Conservation (phyloP, 2,329 filamentous ascomycete species). For the Moelleriella libera region DNA sequence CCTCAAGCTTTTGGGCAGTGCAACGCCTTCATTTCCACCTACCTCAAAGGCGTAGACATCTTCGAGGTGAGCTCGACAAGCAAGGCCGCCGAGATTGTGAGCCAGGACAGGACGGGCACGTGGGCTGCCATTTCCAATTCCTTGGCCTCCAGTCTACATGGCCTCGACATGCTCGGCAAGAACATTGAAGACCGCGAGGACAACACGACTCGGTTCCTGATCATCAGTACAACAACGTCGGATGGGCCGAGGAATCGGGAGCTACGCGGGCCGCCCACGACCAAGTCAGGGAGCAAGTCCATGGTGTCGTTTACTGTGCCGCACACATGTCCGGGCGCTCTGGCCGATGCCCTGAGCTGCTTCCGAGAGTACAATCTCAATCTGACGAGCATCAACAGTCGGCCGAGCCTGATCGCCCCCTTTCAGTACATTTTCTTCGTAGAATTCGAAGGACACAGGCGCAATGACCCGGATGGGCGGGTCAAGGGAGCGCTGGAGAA, state of each 20-base stretch:
- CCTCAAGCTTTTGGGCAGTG: conserved; percentile 95
- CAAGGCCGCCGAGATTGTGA: conserved; percentile 66
- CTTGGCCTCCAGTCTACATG: conserved; percentile 55
- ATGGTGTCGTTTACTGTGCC: conserved; percentile 74
- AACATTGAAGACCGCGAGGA: conserved; percentile 61
- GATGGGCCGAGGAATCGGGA: conserved; percentile 11
- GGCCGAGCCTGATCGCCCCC: conserved; percentile 58
- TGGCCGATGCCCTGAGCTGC: conserved; percentile 66
- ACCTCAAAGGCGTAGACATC: conserved; percentile 62
- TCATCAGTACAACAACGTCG: conserved; percentile 32
- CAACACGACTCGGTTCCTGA: conserved; percentile 69
- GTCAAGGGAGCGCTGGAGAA: conserved; percentile 47
- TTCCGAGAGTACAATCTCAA: conserved; percentile 65
- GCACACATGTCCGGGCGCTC: conserved; percentile 63
- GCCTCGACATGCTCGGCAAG: conserved; percentile 53
- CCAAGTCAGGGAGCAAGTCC: conserved; percentile 40
- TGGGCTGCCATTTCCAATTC: conserved; percentile 68
- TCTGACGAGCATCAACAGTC: conserved; percentile 78
- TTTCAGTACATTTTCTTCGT: conserved; percentile 96
- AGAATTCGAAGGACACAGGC: conserved; percentile 58
- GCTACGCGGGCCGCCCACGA: conserved; percentile 11
- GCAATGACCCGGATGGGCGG: conserved; percentile 35
- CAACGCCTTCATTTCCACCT: conserved; percentile 52
- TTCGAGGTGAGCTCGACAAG: conserved; percentile 79
- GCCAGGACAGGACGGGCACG: conserved; percentile 39